Evolutionary conservation across 2,329 filamentous ascomycete species (phyloP).

Genomic region (Periconia macrospinosa): DNA sequence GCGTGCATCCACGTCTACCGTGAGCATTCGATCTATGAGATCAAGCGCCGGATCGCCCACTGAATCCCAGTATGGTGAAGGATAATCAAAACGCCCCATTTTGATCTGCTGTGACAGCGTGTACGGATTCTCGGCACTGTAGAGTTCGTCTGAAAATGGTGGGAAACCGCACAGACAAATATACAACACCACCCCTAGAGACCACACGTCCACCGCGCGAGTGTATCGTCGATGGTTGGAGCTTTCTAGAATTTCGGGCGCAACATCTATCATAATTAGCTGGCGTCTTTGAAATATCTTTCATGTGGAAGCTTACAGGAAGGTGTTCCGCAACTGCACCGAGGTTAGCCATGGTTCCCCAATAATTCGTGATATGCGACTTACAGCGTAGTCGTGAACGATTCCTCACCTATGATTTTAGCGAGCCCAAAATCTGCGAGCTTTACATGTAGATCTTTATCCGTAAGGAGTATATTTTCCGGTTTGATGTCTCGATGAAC

Average conservation of each 20-base stretch:
- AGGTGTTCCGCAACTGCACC: slow-evolving; percentile 76
- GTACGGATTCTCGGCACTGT: slow-evolving; percentile 78
- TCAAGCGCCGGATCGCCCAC: slow-evolving; percentile 87
- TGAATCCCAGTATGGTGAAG: slow-evolving; percentile 92
- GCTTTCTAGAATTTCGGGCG: slow-evolving; percentile 89
- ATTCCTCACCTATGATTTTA: slow-evolving; percentile 98
- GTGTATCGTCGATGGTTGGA: slow-evolving; percentile 84
- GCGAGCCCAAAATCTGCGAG: slow-evolving; percentile 95
- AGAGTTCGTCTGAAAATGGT: slow-evolving; percentile 93
- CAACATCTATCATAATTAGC: slow-evolving; percentile 65
- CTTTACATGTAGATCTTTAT: slow-evolving; percentile 85
- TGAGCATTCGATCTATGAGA: slow-evolving; percentile 92
- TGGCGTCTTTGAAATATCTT: neutral
- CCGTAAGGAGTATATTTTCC: slow-evolving; percentile 88
- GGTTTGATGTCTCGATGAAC: slow-evolving; percentile 98
- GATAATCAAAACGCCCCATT: slow-evolving; percentile 86
- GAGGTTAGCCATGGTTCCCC: slow-evolving; percentile 20
- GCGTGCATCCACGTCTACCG: slow-evolving; percentile 79
- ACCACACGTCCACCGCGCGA: slow-evolving; percentile 95
- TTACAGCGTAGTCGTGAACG: slow-evolving; percentile 89
- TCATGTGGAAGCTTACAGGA: slow-evolving; percentile 62
- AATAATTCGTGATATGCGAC: neutral
- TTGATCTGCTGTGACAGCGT: slow-evolving; percentile 88
- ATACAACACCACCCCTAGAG: slow-evolving; percentile 94
- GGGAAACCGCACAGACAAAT: slow-evolving; percentile 97